phyloP scores from a whole-genome alignment of 129 eudicot species.

The Centrapalus pauciflorus region DNA sequence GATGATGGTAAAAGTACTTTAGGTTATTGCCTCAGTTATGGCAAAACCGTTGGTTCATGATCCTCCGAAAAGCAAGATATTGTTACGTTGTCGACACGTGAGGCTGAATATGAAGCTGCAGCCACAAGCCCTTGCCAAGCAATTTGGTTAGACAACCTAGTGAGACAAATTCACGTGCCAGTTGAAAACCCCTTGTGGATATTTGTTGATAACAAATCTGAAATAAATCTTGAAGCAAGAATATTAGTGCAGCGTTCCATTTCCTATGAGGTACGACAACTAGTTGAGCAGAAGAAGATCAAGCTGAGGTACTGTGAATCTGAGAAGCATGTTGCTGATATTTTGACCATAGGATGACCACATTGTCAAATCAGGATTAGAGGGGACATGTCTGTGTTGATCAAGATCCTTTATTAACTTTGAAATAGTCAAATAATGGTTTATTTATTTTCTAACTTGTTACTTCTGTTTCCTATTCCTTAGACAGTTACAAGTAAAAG shows the following conservation, averaged over 20 bases:
- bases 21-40: background rate
- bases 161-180: slow-evolving; percentile 1
- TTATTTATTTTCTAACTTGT: no score
- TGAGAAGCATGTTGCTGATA: background rate
- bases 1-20: background rate
- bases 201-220: background rate
- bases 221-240: slow-evolving; percentile 7
- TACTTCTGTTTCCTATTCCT: no score
- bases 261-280: background rate
- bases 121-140: slow-evolving; percentile 3
- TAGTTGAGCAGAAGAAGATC: background rate
- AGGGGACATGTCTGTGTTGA: slow-evolving; percentile 7
- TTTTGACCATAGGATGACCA: background rate
- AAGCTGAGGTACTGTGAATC: background rate
- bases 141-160: background rate
- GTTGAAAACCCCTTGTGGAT: background rate
- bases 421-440: no score
- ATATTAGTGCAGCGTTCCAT: background rate
- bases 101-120: background rate
- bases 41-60: background rate
- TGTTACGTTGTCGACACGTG: background rate
- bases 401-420: background rate
- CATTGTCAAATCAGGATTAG: slow-evolving; percentile 5
- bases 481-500: no score
- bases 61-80: background rate